Evolutionary conservation across 352 stramenopile species (phyloP), one percentile per base, ranked within the genome.

Genomic region (Globisporangium nunn): DNA sequence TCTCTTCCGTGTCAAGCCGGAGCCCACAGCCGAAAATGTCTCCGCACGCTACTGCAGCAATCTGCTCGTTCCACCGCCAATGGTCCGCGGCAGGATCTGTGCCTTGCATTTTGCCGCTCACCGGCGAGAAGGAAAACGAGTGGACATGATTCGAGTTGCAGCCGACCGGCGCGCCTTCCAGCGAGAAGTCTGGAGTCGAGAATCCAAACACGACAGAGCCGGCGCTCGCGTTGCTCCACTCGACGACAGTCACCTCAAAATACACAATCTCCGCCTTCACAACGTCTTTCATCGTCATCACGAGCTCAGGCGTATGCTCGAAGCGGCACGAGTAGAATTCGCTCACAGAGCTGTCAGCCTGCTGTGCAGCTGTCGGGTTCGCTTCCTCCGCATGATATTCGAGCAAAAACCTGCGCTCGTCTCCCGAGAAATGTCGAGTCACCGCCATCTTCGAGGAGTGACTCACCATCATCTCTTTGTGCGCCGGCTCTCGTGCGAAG

Each of bases 21-120:
- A 93, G 68, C 0, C 83, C 85, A 62, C 83, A 93, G 5, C 85
- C 85, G 60, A 87, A 86, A 11, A 91, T 67, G 45, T 95, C 85
- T 29, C 83, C 83, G 31, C 68, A 62, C 15, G 67, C 66, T 1
- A 88, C 70, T 1, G 67, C 54, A 23, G 62, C 62, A 28, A 70
- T 45, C 37, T 69, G 66, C 12, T 93, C 85, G 40, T 76, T 72
- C 85, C 83, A 95, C 28, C 68, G 66, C 80, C 83, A 95, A 7
- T 79, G 70, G 54, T 95, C 85, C 0, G 74, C 76, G 30, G 48
- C 49, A 7, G 67, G 41, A 47, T 92, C 79, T 28, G 70, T 68
- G 48, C 72, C 78, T 23, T 90, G 65, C 10, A 87, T 72, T 57
- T 93, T 90, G 2, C 81, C 82, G n/a, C 56, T 90, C 23, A 65